A percentile compares a stretch with the other conserved stretches of the same genome.
Conservation (phyloP, 192 early-diverging fungal species). For the Rhizophagus prolifer region DNA sequence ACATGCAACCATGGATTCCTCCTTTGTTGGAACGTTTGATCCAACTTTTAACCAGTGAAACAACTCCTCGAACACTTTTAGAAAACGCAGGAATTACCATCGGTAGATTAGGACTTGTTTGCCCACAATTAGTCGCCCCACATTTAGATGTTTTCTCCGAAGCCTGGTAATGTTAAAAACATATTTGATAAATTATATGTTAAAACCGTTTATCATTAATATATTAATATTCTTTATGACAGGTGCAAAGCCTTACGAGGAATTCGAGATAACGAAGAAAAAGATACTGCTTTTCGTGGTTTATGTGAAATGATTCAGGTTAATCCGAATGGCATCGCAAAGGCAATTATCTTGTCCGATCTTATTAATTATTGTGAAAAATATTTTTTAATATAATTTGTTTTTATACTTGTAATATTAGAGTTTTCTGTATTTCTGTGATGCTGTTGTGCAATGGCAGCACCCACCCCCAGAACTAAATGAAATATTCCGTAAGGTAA, state of each 20-base stretch:
- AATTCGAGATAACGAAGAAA: slow-evolving; percentile 94
- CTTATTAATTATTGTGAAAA: not conserved
- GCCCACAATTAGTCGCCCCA: slow-evolving; percentile 80
- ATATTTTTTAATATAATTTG: not conserved
- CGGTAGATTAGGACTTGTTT: slow-evolving; percentile 91
- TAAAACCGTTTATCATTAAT: not conserved
- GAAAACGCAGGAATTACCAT: slow-evolving; percentile 98
- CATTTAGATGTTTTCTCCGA: slow-evolving; percentile 81
- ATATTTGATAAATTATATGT: not conserved
- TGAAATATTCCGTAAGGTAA: slow-evolving; percentile 64
- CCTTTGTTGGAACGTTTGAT: slow-evolving; percentile 84
- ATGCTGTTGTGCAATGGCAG: slow-evolving; percentile 78
- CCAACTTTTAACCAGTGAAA: slow-evolving; percentile 69
- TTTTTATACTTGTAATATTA: slow-evolving; percentile 32
- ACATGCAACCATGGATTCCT: slow-evolving; percentile 78
- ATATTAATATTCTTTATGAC: not conserved
- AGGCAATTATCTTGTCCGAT: slow-evolving; percentile 33
- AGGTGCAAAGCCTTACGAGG: slow-evolving; percentile 66
- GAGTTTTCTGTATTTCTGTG: slow-evolving; percentile 74
- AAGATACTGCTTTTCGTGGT: slow-evolving; percentile 94
- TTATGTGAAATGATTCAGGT: slow-evolving; percentile 88
- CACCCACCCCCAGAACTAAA: slow-evolving; percentile 61
- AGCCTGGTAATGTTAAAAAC: slow-evolving; percentile 57
- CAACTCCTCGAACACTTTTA: slow-evolving; percentile 71
- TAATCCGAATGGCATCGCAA: slow-evolving; percentile 83